Evolutionary conservation across 345 rosid species (phyloP).

Genomic region (Citrus glauca): DNA sequence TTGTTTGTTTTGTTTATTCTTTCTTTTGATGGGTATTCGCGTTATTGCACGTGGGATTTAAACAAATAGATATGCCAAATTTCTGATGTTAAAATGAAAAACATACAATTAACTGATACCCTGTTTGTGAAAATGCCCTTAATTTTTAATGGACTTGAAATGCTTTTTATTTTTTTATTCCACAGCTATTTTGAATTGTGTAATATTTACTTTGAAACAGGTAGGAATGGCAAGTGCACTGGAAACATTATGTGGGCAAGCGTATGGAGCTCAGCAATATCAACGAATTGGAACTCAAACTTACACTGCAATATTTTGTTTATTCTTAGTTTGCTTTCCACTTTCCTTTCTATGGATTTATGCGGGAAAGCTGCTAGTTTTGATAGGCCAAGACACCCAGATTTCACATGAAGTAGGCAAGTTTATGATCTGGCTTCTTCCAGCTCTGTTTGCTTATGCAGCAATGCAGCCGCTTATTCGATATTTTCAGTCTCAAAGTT

Average conservation of each 20-base stretch:
- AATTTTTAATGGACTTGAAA: not conserved
- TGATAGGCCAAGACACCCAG: constrained; percentile 59
- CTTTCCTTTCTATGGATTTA: constrained; percentile 50
- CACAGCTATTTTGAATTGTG: not conserved
- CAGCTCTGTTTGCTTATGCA: constrained; percentile 57
- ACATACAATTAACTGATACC: not conserved
- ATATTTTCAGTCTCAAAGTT: constrained; percentile 58
- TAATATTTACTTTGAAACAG: constrained; percentile 29
- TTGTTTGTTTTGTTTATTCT: not conserved
- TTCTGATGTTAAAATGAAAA: not conserved
- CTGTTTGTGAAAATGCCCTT: not conserved
- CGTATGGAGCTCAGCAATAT: constrained; percentile 66
- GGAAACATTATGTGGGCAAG: constrained; percentile 88
- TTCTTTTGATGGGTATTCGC: not conserved
- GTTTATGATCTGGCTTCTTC: constrained; percentile 53
- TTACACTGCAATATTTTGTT: constrained; percentile 51
- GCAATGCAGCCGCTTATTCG: constrained; percentile 53
- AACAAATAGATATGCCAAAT: not conserved
- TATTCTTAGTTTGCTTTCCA: constrained; percentile 45
- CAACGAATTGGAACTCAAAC: constrained; percentile 52
- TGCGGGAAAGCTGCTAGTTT: constrained; percentile 45
- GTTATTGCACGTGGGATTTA: not conserved
- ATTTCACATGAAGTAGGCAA: constrained; percentile 59
- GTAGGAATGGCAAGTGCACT: constrained; percentile 69
- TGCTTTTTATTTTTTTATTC: not conserved